Conservation (phyloP, 1,139 yeast genomes). For the Geotrichum carabidarum region DNA sequence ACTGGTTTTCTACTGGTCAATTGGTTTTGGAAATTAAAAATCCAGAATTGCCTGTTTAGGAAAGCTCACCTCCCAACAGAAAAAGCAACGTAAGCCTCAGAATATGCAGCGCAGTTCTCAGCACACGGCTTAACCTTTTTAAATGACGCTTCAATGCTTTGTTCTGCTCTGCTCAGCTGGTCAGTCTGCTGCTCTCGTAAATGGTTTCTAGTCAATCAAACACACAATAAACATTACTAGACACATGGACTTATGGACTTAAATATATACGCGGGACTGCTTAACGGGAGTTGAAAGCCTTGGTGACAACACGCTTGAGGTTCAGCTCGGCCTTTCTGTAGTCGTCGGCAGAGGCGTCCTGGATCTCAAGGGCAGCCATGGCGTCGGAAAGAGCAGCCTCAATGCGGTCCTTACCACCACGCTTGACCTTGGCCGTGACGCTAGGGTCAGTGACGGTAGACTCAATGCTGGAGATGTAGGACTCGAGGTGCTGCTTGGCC, state of each 20-base stretch:
- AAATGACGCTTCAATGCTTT: not conserved
- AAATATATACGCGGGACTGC: not conserved
- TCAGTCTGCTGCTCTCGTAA: not conserved
- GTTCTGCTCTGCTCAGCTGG: not conserved
- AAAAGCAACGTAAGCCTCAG: not conserved
- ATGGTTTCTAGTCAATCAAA: not conserved
- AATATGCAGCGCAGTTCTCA: not conserved
- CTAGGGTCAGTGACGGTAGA: slow-evolving; percentile 97
- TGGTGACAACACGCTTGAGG: slow-evolving; percentile 98
- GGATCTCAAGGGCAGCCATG: slow-evolving; percentile 94
- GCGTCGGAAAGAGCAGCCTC: slow-evolving; percentile 99
- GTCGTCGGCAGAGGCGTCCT: slow-evolving; percentile 95
- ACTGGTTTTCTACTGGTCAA: too few species aligned
- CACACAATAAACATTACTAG: not conserved
- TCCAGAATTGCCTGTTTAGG: too few species aligned
- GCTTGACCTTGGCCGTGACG: slow-evolving; percentile 96
- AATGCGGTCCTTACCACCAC: slow-evolving; percentile 95
- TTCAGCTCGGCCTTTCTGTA: slow-evolving; percentile 98
- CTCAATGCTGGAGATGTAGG: slow-evolving; percentile 91
- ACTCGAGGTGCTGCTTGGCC: slow-evolving; percentile 98
- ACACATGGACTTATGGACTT: not conserved
- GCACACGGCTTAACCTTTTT: not conserved
- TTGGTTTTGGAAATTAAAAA: too few species aligned
- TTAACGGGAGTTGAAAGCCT: slow-evolving; percentile 99
- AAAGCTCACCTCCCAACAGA: too few species aligned